Base-by-base conservation (phyloP, 1,284 basidiomycete genomes). In the Cryptococcus depauperatus region DNA sequence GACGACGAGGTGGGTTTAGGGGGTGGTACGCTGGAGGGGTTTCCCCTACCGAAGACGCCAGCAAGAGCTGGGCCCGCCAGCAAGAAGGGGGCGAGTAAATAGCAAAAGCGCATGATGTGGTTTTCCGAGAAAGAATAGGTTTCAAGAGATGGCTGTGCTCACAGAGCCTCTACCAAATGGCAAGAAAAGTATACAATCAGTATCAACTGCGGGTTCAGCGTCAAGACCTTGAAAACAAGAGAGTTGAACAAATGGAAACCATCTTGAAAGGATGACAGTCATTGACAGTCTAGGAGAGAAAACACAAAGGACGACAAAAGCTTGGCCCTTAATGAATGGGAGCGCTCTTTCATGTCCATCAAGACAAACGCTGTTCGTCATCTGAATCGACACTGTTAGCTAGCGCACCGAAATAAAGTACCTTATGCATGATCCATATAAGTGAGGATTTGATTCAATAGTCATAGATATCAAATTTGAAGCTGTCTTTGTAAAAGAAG, bases 41-140 rank as follows among this genome's bases (percentile, higher is more conserved):
- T 16, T n/a, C n/a, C n/a, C n/a, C n/a, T n/a, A 27, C 43, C 34
- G 43, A 54, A 43, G 27, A 44, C 22, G 37, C 39, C 33, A 9
- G 45, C 47, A 2, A 43, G 11, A 2, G 45, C 33, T 21, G 35
- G 30, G 3, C 29, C 21, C 22, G 38, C 38, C 21, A 49, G 16
- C 11, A 44, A 32, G 19, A 47, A 37, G 11, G 47, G 40, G 1
- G 34, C 4, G 35, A 48, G 32, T 6, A 37, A 38, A n/a, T 14
- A 4, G 18, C 32, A 32, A 16, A 43, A 9, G 5, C 35, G 35
- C 27, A 40, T 40, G 22, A 26, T 21, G n/a, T n/a, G n/a, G n/a
- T n/a, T n/a, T n/a, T n/a, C n/a, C 27, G 18, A 10, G 23, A 25
- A 37, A 7, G 2, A 25, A 37, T 18, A 21, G n/a, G 7, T 28